Percentiles rank a stretch among this genome's conserved stretches.
Evolutionary conservation across 768 basidiomycete species (phyloP).

Genomic region (Kwoniella sp.): DNA sequence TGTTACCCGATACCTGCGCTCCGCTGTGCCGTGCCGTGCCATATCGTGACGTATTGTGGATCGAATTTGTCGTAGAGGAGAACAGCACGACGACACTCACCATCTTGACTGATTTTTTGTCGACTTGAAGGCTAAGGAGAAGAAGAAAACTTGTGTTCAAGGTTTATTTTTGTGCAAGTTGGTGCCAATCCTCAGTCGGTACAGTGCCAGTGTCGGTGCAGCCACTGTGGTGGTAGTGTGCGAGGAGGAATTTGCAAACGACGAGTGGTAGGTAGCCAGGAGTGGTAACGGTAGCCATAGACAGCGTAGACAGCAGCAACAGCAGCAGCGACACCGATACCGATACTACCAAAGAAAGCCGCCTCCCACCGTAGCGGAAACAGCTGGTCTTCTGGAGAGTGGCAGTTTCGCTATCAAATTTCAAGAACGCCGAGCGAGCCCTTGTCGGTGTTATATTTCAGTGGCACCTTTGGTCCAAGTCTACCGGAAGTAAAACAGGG

Average conservation of each 20-base stretch:
- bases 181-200: background rate
- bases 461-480: background rate
- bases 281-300: background rate
- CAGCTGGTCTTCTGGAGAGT: background rate
- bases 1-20: background rate
- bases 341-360: no score
- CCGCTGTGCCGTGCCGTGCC: background rate
- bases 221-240: background rate
- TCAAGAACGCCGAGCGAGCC: background rate
- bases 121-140: constrained; percentile 28
- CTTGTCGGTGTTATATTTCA: background rate
- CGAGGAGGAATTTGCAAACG: no score
- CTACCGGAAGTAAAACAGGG: no score
- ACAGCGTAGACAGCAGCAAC: no score
- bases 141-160: background rate
- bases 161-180: background rate
- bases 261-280: background rate
- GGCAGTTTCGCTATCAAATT: constrained; percentile 8
- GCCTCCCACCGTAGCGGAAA: background rate
- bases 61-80: no score
- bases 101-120: constrained; percentile 21
- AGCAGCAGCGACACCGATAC: no score
- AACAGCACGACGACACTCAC: constrained; percentile 19
- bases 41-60: background rate
- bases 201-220: background rate